These are phyloP conservation scores for Eragrostis tef DNA, from an alignment of 202 grass and related monocot genomes.

Conservation along the genomic window DNA sequence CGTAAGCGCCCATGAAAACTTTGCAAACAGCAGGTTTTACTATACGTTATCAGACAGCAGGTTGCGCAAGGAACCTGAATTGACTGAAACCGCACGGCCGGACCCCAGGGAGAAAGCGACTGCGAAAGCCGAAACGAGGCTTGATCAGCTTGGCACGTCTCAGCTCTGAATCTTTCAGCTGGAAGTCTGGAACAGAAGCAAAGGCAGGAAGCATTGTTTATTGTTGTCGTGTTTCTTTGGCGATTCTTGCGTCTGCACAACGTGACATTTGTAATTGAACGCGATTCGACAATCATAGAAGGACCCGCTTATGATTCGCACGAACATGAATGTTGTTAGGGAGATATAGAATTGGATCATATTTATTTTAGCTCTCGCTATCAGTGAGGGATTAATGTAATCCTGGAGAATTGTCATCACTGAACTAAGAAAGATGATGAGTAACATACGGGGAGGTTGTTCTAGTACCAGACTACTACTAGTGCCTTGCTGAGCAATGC, in stretches of 20 bases:
- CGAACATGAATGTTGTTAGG: neutral
- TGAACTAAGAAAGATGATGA: conserved; percentile 6
- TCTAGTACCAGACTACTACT: neutral
- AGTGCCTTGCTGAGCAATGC: conserved; percentile 28
- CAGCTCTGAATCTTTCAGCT: neutral
- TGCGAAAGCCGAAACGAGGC: neutral
- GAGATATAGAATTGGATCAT: neutral
- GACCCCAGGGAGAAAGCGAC: conserved; percentile 27
- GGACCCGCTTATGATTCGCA: neutral
- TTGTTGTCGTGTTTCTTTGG: neutral
- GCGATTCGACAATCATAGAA: neutral
- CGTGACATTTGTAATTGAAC: neutral
- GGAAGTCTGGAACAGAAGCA: conserved; percentile 14
- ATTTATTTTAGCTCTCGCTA: neutral
- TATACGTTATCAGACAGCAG: neutral
- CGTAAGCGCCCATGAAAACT: neutral
- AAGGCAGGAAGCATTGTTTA: neutral
- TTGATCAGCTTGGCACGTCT: conserved; percentile 11
- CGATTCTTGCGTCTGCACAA: neutral
- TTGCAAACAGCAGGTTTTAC: neutral
- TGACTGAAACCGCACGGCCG: neutral
- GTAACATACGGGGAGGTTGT: too few relatives aligned
- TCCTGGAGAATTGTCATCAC: conserved; percentile 2
- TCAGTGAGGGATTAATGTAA: conserved; percentile 17
- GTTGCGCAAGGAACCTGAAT: conserved; percentile 32